phyloP scores from a whole-genome alignment of 192 early-diverging fungal genomes.

The Kappamyces sp. region DNA sequence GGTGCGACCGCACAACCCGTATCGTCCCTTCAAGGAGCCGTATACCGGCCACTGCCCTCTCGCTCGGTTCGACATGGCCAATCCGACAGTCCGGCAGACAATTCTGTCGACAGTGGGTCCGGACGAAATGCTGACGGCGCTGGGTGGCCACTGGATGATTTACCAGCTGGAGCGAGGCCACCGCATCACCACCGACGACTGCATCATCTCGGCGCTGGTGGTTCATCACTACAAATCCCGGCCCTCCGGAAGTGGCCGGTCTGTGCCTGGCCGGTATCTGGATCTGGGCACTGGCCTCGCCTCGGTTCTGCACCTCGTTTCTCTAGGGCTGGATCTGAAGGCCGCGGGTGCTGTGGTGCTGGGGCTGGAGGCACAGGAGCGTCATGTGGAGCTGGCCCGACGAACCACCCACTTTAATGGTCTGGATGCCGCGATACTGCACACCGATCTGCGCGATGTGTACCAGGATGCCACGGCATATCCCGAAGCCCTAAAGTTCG shows the following conservation, averaged over 20 bases:
- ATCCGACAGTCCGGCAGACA: constrained; percentile 4
- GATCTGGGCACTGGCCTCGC: constrained; percentile 39
- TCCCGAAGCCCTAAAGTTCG: constrained; percentile 6
- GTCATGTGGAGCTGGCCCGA: constrained; percentile 27
- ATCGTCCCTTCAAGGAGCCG: constrained; percentile 1
- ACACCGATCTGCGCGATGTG: constrained; percentile 26
- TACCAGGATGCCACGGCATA: background rate
- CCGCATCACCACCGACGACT: constrained; percentile 37
- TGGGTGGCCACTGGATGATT: constrained; percentile 31
- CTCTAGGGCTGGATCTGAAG: constrained; percentile 17
- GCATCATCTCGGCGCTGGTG: constrained; percentile 24
- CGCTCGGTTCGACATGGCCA: background rate
- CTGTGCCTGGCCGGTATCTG: constrained; percentile 11
- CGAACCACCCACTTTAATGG: constrained; percentile 26
- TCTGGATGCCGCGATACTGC: constrained; percentile 11
- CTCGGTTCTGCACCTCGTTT: constrained; percentile 24
- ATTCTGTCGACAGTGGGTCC: too few species aligned
- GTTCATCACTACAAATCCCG: constrained; percentile 10
- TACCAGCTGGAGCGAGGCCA: constrained; percentile 33
- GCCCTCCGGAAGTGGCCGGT: too few species aligned
- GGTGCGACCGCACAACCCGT: background rate
- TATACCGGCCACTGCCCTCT: constrained; percentile 3
- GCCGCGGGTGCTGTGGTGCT: background rate
- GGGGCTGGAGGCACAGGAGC: constrained; percentile 34
- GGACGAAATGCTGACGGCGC: constrained; percentile 28